These are phyloP conservation scores for Pinus albicaulis DNA, from an alignment of 75 land plant genomes.

Conservation along the genomic window DNA sequence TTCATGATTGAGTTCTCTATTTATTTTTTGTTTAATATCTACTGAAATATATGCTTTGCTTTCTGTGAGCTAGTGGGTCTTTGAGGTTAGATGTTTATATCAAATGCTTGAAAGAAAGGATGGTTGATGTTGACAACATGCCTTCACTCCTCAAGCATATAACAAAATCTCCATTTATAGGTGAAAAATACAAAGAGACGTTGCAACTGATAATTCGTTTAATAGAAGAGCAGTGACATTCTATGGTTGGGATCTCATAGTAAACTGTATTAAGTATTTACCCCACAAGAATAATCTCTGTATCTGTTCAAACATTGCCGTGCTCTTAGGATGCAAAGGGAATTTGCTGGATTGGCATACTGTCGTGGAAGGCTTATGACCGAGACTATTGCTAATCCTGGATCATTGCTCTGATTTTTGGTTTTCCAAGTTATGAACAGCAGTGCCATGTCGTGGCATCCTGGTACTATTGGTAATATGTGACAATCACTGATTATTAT, in stretches of 20 bases:
- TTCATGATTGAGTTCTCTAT: not conserved
- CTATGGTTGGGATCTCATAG: not conserved
- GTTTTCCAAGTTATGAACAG: not conserved
- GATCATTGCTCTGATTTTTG: not conserved
- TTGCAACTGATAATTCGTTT: not conserved
- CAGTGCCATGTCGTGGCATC: not conserved
- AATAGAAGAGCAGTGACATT: not conserved
- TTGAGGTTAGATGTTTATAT: not conserved
- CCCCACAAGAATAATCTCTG: not conserved
- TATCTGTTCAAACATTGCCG: not conserved
- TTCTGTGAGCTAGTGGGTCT: not conserved
- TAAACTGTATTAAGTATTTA: not conserved
- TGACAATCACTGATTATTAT: not conserved
- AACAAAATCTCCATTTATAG: not conserved
- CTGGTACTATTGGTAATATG: not conserved
- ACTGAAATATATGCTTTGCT: not conserved
- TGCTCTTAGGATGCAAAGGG: not conserved
- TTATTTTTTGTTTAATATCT: not conserved
- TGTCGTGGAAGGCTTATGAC: not conserved
- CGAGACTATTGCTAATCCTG: not conserved
- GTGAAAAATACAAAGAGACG: not conserved
- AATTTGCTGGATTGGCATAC: not conserved
- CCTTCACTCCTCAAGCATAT: not conserved
- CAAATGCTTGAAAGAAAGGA: not conserved
- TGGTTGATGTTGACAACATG: not conserved